These are phyloP conservation scores for Salix dunnii DNA, from an alignment of 345 rosid species.

Conservation along the genomic window DNA sequence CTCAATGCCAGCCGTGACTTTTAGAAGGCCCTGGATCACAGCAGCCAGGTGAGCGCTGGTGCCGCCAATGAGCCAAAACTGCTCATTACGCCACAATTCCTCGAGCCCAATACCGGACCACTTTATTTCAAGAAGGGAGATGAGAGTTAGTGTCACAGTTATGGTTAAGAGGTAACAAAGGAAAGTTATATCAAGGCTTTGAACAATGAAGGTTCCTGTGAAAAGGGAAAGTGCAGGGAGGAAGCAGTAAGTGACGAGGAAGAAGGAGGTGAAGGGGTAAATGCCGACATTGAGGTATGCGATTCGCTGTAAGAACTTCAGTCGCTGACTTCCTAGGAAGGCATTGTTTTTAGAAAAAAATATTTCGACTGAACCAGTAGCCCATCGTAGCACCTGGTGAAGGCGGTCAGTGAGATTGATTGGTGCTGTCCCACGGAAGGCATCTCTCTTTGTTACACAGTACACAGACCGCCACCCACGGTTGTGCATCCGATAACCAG, in stretches of 20 bases:
- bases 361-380: conserved; percentile 91
- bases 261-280: conserved; percentile 84
- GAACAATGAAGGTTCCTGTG: conserved; percentile 71
- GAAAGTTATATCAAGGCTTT: conserved; percentile 52
- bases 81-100: conserved; percentile 94
- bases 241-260: conserved; percentile 73
- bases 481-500: conserved; percentile 96
- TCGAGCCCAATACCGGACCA: conserved; percentile 85
- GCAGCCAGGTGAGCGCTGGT: conserved; percentile 84
- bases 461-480: conserved; percentile 94
- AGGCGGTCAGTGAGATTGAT: conserved; percentile 89
- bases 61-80: conserved; percentile 93
- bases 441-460: conserved; percentile 85
- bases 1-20: conserved; percentile 76
- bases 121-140: conserved; percentile 82
- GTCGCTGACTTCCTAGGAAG: conserved; percentile 52
- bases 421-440: conserved; percentile 89
- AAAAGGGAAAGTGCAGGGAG: conserved; percentile 85
- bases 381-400: conserved; percentile 93
- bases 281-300: conserved; percentile 84
- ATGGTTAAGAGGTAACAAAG: conserved; percentile 67
- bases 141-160: conserved; percentile 50
- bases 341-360: conserved; percentile 86
- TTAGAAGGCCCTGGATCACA: conserved; percentile 78
- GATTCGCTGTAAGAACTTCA: conserved; percentile 79